A percentile compares a stretch with the other conserved stretches of the same genome.
Evolutionary conservation across 768 basidiomycete species (phyloP).

Genomic region (Mycena venus): DNA sequence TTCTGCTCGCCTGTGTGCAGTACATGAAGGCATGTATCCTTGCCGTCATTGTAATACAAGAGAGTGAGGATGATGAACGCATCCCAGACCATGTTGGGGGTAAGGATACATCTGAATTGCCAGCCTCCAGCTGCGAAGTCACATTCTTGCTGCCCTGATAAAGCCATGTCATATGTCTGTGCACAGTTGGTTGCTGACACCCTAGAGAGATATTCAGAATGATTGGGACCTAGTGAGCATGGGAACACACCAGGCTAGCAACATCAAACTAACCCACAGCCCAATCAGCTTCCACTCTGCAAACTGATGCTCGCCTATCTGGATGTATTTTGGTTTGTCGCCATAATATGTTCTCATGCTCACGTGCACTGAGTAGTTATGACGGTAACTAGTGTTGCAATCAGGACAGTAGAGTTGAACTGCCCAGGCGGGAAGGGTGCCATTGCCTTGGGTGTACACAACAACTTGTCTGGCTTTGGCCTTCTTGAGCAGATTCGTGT

Average conservation of each 20-base stretch:
- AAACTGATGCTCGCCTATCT: slow-evolving; percentile 42
- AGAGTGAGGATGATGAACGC: slow-evolving; percentile 43
- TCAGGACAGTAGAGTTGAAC: not conserved
- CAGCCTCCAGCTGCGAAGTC: slow-evolving; percentile 30
- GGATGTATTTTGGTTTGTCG: slow-evolving; percentile 34
- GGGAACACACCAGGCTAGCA: slow-evolving; percentile 35
- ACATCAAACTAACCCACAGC: slow-evolving; percentile 35
- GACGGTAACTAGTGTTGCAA: not conserved
- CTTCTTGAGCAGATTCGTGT: slow-evolving; percentile 29
- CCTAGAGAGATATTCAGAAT: not conserved
- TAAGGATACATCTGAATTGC: slow-evolving; percentile 33
- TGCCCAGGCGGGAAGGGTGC: not conserved
- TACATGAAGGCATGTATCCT: no score
- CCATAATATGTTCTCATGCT: slow-evolving; percentile 36
- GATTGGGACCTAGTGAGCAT: no score
- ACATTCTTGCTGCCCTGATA: slow-evolving; percentile 18
- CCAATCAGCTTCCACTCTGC: slow-evolving; percentile 30
- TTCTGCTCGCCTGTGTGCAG: no score
- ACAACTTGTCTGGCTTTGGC: slow-evolving; percentile 32
- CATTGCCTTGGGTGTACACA: not conserved
- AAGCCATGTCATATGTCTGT: slow-evolving; percentile 30
- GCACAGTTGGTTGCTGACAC: slow-evolving; percentile 35
- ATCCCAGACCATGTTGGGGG: slow-evolving; percentile 47
- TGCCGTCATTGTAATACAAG: slow-evolving; percentile 38
- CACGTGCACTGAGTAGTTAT: not conserved